Evolutionary conservation across 2,329 filamentous ascomycete genomes (phyloP).

Genomic region (Juglanconis oblonga): DNA sequence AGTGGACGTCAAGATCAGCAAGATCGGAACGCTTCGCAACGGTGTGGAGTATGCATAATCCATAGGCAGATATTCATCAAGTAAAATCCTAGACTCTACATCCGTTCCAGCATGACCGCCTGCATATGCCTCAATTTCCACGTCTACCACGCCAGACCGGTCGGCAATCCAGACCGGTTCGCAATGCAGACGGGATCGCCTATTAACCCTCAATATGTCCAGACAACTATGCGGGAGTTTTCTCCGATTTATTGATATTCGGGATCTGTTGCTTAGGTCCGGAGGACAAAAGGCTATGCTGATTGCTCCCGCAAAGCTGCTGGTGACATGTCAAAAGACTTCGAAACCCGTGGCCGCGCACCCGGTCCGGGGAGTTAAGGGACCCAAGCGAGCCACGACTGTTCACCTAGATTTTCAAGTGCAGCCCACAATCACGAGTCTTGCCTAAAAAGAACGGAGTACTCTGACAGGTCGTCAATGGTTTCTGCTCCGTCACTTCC

Average conservation of each 20-base stretch:
- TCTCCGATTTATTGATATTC: background rate
- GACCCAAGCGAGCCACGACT: background rate
- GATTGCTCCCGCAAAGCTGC: background rate
- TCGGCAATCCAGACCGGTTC: too few relatives aligned
- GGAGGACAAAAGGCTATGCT: background rate
- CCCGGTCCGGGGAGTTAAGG: constrained; percentile 15
- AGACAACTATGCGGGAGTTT: too few relatives aligned
- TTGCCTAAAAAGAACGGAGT: constrained; percentile 2
- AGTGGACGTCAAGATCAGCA: constrained; percentile 37
- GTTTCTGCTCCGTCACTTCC: background rate
- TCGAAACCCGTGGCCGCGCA: background rate
- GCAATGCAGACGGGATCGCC: too few relatives aligned
- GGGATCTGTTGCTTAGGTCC: background rate
- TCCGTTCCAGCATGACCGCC: too few relatives aligned
- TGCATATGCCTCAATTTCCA: too few relatives aligned
- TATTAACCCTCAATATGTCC: too few relatives aligned
- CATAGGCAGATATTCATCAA: too few relatives aligned
- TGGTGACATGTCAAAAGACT: background rate
- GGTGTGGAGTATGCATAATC: constrained; percentile 26
- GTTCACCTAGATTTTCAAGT: background rate
- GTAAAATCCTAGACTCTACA: too few relatives aligned
- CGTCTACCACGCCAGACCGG: too few relatives aligned
- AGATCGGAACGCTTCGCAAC: constrained; percentile 41
- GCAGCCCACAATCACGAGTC: background rate
- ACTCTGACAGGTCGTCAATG: background rate